phyloP scores from a whole-genome alignment of 108 stramenopile genomes.

The Skeletonema grethae region DNA sequence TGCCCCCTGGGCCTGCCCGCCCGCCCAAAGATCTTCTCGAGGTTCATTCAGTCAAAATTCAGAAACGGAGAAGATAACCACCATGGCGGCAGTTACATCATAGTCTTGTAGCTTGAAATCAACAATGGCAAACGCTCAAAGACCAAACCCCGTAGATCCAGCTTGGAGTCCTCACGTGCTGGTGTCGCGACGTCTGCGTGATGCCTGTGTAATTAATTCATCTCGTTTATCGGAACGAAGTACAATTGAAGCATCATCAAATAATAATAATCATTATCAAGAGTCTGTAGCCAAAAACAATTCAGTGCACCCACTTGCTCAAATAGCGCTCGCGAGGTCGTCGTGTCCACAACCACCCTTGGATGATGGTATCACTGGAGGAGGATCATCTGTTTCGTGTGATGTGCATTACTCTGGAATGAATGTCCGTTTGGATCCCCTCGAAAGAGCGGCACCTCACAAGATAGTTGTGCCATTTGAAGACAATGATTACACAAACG shows the following conservation, averaged over 20 bases:
- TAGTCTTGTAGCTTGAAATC: too few species aligned
- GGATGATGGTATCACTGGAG: constrained; percentile 44
- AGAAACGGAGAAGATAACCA: too few species aligned
- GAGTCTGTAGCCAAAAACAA: neutral
- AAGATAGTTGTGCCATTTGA: constrained; percentile 39
- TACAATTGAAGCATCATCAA: constrained; percentile 21
- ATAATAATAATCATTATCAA: neutral
- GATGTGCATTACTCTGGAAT: constrained; percentile 34
- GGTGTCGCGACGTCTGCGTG: constrained; percentile 30
- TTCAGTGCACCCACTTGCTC: constrained; percentile 19
- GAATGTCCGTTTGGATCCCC: constrained; percentile 34
- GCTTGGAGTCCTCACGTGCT: constrained; percentile 4
- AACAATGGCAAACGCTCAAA: neutral
- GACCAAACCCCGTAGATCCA: constrained; percentile 2
- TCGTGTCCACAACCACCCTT: constrained; percentile 36
- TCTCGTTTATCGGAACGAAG: constrained; percentile 29
- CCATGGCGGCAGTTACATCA: too few species aligned
- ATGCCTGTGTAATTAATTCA: constrained; percentile 18
- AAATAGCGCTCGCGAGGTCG: constrained; percentile 17
- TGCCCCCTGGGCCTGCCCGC: too few species aligned
- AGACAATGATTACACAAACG: constrained; percentile 1
- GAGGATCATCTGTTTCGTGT: constrained; percentile 32
- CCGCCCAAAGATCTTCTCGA: too few species aligned
- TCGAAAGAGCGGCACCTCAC: constrained; percentile 45
- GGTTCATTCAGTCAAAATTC: too few species aligned